phyloP scores from a whole-genome alignment of 345 rosid species.

The Hibiscus mutabilis region DNA sequence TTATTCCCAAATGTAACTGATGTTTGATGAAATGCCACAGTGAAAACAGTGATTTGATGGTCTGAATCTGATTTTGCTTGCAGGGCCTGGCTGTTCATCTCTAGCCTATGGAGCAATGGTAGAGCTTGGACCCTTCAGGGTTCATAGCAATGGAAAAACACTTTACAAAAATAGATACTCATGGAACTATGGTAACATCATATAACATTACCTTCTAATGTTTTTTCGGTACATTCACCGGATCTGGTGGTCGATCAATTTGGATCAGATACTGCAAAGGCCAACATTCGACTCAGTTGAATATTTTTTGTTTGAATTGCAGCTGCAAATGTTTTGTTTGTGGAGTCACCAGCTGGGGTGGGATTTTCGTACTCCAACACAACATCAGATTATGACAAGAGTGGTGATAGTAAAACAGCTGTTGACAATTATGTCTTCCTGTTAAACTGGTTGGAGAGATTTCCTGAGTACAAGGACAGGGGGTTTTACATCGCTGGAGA shows the following conservation, averaged over 20 bases:
- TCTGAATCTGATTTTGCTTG: neutral
- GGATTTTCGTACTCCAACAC: slow-evolving; percentile 85
- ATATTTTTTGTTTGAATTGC: neutral
- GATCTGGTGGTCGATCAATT: no score
- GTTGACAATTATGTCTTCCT: slow-evolving; percentile 59
- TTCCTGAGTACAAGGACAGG: slow-evolving; percentile 66
- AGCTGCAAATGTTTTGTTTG: slow-evolving; percentile 72
- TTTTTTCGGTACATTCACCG: no score
- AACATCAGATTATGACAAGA: slow-evolving; percentile 38
- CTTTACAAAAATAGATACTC: slow-evolving; percentile 39
- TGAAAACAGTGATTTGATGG: neutral
- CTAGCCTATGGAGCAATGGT: slow-evolving; percentile 43
- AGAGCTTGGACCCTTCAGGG: slow-evolving; percentile 59
- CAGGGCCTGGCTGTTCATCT: slow-evolving; percentile 75
- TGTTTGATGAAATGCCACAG: neutral
- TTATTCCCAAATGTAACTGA: neutral
- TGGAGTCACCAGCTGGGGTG: slow-evolving; percentile 88
- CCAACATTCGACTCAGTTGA: no score
- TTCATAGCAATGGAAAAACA: slow-evolving; percentile 48
- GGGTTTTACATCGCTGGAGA: slow-evolving; percentile 79
- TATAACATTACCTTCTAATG: neutral
- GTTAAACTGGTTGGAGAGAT: slow-evolving; percentile 75
- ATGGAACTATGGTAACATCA: slow-evolving; percentile 45
- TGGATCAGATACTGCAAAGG: no score
- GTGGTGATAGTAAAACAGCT: slow-evolving; percentile 59